Conservation (phyloP, 2,329 filamentous ascomycete genomes). For the Exophiala phaeomuriformis region DNA sequence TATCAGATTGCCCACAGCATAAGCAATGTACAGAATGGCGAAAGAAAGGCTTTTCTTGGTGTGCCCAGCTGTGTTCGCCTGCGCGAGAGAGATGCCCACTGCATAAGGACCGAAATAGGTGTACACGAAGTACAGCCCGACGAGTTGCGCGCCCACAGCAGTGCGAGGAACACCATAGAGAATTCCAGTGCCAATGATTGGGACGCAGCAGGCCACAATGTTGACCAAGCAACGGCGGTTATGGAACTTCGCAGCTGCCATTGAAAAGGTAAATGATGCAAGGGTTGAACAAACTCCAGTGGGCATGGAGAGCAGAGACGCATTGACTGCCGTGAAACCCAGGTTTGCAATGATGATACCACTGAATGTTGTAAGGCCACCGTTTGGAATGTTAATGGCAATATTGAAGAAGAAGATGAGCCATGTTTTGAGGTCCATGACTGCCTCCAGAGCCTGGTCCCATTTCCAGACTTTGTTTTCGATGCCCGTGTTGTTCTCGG, state of each 20-base stretch:
- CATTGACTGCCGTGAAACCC: constrained; percentile 31
- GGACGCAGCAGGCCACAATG: no score
- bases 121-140: constrained; percentile 34
- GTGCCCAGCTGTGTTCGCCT: constrained; percentile 33
- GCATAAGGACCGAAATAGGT: constrained; percentile 36
- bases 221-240: no score
- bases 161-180: constrained; percentile 12
- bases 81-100: constrained; percentile 28
- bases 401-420: constrained; percentile 32
- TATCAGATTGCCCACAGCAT: constrained; percentile 38
- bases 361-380: constrained; percentile 34
- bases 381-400: constrained; percentile 34
- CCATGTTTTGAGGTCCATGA: constrained; percentile 36
- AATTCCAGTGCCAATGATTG: no score
- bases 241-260: no score
- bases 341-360: constrained; percentile 35
- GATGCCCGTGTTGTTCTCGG: constrained; percentile 24
- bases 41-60: constrained; percentile 40
- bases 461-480: constrained; percentile 20
- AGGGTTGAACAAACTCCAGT: constrained; percentile 1
- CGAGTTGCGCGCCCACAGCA: constrained; percentile 36
- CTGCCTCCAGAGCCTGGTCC: constrained; percentile 29
- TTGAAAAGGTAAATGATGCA: no score
- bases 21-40: constrained; percentile 37
- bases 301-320: constrained; percentile 33